Conservation (phyloP, 73 alveolate genomes). For the Tetrahymena borealis region DNA sequence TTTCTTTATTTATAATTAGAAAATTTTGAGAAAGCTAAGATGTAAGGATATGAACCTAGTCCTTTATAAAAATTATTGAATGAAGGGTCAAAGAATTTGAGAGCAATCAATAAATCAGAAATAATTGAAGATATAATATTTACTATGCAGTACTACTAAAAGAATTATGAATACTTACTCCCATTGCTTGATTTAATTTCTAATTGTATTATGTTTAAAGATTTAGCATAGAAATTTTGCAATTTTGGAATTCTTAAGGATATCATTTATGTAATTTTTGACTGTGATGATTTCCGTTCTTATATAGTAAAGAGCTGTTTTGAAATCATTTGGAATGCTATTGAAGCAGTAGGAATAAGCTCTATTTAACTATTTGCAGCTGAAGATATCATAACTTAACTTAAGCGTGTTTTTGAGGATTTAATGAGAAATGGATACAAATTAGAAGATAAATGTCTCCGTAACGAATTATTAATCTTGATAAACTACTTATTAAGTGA, state of each 20-base stretch:
- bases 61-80: slow-evolving; percentile 18
- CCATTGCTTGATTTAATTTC: slow-evolving; percentile 37
- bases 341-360: slow-evolving; percentile 90
- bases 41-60: slow-evolving; percentile 5
- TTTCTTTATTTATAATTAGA: neutral
- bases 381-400: slow-evolving; percentile 77
- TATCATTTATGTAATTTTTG: slow-evolving; percentile 73
- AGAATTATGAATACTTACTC: slow-evolving; percentile 27
- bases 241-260: slow-evolving; percentile 90
- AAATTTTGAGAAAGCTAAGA: neutral
- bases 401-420: slow-evolving; percentile 81
- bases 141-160: slow-evolving; percentile 36
- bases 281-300: slow-evolving; percentile 85
- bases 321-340: slow-evolving; percentile 94
- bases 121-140: slow-evolving; percentile 30
- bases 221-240: slow-evolving; percentile 82
- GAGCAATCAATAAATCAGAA: slow-evolving; percentile 29
- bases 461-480: slow-evolving; percentile 88
- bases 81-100: slow-evolving; percentile 35
- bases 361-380: slow-evolving; percentile 83
- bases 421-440: slow-evolving; percentile 88
- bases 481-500: slow-evolving; percentile 82
- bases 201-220: slow-evolving; percentile 22
- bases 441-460: slow-evolving; percentile 87
- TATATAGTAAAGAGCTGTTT: slow-evolving; percentile 84